Evolutionary conservation across 306 rosid species (phyloP).

Genomic region (Citrullus colocynthis): DNA sequence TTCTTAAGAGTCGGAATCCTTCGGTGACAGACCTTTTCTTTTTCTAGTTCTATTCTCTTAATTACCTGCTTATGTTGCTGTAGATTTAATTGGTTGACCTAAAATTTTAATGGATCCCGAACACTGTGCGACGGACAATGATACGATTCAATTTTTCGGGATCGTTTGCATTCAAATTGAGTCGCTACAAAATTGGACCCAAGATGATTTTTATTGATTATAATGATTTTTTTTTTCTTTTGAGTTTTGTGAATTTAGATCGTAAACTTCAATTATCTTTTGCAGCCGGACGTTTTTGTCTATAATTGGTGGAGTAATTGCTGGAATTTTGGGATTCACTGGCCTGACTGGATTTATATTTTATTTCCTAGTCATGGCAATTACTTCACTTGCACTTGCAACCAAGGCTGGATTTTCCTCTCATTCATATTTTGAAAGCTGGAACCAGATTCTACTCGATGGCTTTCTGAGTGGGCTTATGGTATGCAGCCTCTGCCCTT

Average conservation of each 20-base stretch:
- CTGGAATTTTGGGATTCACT: constrained; percentile 87
- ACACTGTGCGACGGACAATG: not conserved
- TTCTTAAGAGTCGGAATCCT: not conserved
- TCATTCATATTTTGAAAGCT: constrained; percentile 50
- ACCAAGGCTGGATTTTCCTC: constrained; percentile 59
- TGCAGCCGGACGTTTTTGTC: constrained; percentile 96
- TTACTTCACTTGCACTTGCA: constrained; percentile 53
- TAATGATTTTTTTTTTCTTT: not conserved
- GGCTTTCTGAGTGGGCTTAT: constrained; percentile 67
- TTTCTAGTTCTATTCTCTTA: not conserved
- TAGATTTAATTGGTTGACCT: not conserved
- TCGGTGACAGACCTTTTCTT: not conserved
- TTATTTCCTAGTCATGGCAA: constrained; percentile 65
- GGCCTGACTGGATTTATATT: constrained; percentile 69
- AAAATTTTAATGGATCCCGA: not conserved
- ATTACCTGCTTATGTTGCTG: not conserved
- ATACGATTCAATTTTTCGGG: too few relatives aligned
- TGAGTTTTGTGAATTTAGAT: not conserved
- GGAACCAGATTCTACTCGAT: constrained; percentile 57
- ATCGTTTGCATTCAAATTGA: not conserved
- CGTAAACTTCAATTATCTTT: not conserved
- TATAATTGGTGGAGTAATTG: constrained; percentile 85
- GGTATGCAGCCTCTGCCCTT: constrained; percentile 26
- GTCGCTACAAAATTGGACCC: not conserved
- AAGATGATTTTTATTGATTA: not conserved